phyloP scores from a whole-genome alignment of 2,329 filamentous ascomycete genomes.

The Graphiopsis chlorocephala region DNA sequence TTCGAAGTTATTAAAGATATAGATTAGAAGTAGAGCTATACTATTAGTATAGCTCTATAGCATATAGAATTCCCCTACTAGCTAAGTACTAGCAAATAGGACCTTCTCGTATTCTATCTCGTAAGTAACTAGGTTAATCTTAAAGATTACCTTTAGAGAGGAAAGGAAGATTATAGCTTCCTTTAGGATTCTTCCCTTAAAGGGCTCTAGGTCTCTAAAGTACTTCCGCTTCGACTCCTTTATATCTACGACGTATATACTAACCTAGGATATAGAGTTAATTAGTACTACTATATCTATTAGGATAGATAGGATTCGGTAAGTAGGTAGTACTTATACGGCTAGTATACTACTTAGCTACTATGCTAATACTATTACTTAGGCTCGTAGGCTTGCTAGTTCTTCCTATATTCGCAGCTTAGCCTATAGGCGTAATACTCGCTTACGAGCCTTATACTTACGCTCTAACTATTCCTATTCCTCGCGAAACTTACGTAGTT shows the following conservation, averaged over 20 bases:
- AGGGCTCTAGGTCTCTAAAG: not conserved
- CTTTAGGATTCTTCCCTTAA: not conserved
- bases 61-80: not conserved
- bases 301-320: not conserved
- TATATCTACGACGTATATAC: not conserved
- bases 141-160: not conserved
- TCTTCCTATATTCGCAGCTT: too few relatives aligned
- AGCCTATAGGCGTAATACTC: too few relatives aligned
- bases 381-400: too few relatives aligned
- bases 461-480: too few relatives aligned
- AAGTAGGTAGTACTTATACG: too few relatives aligned
- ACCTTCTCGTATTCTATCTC: not conserved
- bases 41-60: not conserved
- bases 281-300: not conserved
- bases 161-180: not conserved
- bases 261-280: not conserved
- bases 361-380: too few relatives aligned
- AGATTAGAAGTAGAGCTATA: not conserved
- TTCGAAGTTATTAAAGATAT: not conserved
- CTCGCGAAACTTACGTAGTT: too few relatives aligned
- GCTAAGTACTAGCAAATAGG: not conserved
- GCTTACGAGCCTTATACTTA: too few relatives aligned
- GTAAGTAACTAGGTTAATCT: not conserved
- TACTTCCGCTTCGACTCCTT: not conserved
- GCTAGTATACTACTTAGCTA: too few relatives aligned